Evolutionary conservation across 2,329 filamentous ascomycete species (phyloP).

Genomic region (Hypoxylon sp.): DNA sequence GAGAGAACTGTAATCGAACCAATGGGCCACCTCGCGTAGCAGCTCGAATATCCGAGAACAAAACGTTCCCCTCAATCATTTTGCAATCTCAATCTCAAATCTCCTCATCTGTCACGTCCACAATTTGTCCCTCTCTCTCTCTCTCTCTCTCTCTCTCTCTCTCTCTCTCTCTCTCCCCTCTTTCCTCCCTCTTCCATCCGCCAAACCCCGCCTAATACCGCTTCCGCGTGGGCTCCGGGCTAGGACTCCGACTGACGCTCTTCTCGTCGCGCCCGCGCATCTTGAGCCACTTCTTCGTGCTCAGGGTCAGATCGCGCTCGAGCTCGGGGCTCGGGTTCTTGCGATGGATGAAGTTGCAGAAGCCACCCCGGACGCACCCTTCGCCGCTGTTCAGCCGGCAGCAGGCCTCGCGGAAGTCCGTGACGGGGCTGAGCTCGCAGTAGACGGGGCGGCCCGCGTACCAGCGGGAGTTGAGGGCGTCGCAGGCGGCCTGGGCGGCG

Average conservation of each 20-base stretch:
- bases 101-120: too few species aligned
- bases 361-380: conserved; percentile 93
- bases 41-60: too few species aligned
- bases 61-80: too few species aligned
- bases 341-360: conserved; percentile 99
- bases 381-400: conserved; percentile 94
- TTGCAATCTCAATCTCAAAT: too few species aligned
- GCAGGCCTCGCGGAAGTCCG: conserved; percentile 97
- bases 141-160: too few species aligned
- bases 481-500: conserved; percentile 89
- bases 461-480: conserved; percentile 93
- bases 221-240: conserved; percentile 81
- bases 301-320: conserved; percentile 84
- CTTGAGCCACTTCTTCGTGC: conserved; percentile 97
- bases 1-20: too few species aligned
- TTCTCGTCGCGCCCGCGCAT: conserved; percentile 82
- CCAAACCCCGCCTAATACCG: conserved; percentile 64
- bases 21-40: too few species aligned
- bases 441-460: conserved; percentile 97
- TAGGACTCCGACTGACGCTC: conserved; percentile 83
- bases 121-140: background rate
- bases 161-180: too few species aligned
- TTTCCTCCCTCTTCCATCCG: background rate
- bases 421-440: conserved; percentile 95
- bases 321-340: conserved; percentile 93